Base-by-base conservation (phyloP, 2,329 filamentous ascomycete genomes). In the Pseudocercospora pini-densiflorae region DNA sequence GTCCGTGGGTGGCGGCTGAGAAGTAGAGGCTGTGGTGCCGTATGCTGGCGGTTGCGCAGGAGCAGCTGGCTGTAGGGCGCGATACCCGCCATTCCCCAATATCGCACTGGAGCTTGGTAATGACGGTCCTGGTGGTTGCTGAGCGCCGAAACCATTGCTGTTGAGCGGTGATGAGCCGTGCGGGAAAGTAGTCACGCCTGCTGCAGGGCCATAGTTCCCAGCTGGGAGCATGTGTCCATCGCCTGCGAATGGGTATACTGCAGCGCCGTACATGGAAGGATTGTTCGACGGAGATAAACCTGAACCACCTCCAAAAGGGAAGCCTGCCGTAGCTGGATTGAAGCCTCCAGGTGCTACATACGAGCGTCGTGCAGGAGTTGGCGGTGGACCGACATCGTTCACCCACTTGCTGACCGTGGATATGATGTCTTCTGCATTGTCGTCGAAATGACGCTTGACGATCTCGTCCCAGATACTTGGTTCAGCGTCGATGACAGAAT, bases 401-500 rank as follows among this genome's bases (percentile, higher is more conserved):
- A 63, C 54, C 68, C 66, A 70, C 23, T 45, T 60, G 5, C 19
- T 54, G 6, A 68, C 62, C 1, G 59, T 68, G 1, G 40, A 10
- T 2, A 70, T 21, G 24, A 68, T 70, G 5, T 70, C 63, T 3
- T 66, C 40, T 21, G 54, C 29, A 29, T 43, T 47, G 2, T 45
- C 23, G 1, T 62, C 62, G 40, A 70, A 70, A 53, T 70, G 67
- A 31, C 59, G 53, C n/a, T 59, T 65, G 5, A 67, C 62, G 1
- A 70, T 61, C 23, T 70, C 67, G 23, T 59, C 53, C 66, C 64
- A 70, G 19, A 70, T 58, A 23, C 51, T 43, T 19, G n/a, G 10
- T 5, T 33, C 16, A 23, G 54, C 14, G 8, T 49, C 54, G 54
- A 23, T 6, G 21, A 24, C 16, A 23, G n/a, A n/a, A n/a, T n/a